A percentile compares a stretch with the other conserved stretches of the same genome.
phyloP scores from a whole-genome alignment of 139 green algal genomes.

The Raphidocelis subcapitata region DNA sequence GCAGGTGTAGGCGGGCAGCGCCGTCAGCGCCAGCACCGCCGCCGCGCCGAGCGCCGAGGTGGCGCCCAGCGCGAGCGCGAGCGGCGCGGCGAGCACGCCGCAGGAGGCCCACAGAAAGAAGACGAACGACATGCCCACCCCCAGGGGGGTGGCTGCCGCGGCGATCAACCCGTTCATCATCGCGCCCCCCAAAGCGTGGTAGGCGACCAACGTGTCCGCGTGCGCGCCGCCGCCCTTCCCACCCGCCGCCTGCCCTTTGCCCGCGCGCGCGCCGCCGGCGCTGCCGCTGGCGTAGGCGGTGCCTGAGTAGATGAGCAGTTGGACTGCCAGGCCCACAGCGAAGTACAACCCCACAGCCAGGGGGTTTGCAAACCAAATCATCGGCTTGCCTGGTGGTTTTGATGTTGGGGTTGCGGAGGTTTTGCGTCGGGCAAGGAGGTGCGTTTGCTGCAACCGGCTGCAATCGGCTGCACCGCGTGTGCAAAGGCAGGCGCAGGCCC shows the following conservation, averaged over 20 bases:
- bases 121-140: background rate
- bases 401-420: no score
- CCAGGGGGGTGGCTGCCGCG: slow-evolving; percentile 1
- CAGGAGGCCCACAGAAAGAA: slow-evolving; percentile 18
- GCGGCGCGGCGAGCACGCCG: slow-evolving; percentile 1
- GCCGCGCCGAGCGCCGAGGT: background rate
- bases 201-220: slow-evolving; percentile 10
- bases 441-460: background rate
- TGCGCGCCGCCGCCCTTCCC: no score
- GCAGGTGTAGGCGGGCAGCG: background rate
- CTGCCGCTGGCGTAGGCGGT: background rate
- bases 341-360: background rate
- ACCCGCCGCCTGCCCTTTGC: no score
- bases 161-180: slow-evolving; percentile 11
- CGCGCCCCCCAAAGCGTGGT: slow-evolving; percentile 14
- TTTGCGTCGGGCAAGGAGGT: no score
- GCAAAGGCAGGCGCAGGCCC: background rate
- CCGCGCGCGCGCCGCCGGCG: no score
- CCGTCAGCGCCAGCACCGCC: no score
- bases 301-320: slow-evolving; percentile 2
- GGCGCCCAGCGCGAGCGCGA: background rate
- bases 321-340: background rate
- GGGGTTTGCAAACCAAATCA: slow-evolving; percentile 29
- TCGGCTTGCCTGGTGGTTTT: slow-evolving; percentile 1
- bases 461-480: background rate